Percentiles rank a stretch among this genome's conserved stretches.
Conservation (phyloP, 805 yeast genomes). For the Tetrapisispora arboricola region DNA sequence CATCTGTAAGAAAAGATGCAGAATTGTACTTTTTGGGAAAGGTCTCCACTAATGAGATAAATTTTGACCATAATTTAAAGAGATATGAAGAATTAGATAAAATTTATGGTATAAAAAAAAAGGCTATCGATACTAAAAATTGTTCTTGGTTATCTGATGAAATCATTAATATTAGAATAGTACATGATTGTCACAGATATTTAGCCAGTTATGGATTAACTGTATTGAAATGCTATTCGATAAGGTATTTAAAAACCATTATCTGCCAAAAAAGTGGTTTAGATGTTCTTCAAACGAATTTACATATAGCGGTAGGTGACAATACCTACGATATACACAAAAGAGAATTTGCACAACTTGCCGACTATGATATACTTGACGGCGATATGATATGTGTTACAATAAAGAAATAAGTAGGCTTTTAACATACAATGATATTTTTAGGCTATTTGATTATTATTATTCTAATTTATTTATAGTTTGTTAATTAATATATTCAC, state of each 20-base stretch:
- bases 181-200: neutral
- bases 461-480: neutral
- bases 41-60: conserved; percentile 27
- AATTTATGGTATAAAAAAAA: conserved; percentile 25
- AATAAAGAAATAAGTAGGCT: neutral
- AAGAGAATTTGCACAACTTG: conserved; percentile 15
- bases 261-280: conserved; percentile 7
- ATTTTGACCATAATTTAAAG: conserved; percentile 12
- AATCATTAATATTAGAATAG: conserved; percentile 7
- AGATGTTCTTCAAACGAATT: conserved; percentile 5
- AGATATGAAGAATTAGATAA: conserved; percentile 26
- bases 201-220: neutral
- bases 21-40: conserved; percentile 57
- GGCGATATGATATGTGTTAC: conserved; percentile 3
- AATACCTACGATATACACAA: conserved; percentile 7
- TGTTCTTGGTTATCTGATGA: conserved; percentile 10
- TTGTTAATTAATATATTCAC: neutral
- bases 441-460: no score
- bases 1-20: conserved; percentile 45
- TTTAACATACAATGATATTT: no score
- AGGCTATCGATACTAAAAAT: neutral
- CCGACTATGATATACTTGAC: conserved; percentile 8
- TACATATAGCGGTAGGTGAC: conserved; percentile 5
- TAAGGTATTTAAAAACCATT: conserved; percentile 19
- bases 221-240: conserved; percentile 11